phyloP scores from a whole-genome alignment of 148 eudicot genomes.

The Rhododendron williamsianum region DNA sequence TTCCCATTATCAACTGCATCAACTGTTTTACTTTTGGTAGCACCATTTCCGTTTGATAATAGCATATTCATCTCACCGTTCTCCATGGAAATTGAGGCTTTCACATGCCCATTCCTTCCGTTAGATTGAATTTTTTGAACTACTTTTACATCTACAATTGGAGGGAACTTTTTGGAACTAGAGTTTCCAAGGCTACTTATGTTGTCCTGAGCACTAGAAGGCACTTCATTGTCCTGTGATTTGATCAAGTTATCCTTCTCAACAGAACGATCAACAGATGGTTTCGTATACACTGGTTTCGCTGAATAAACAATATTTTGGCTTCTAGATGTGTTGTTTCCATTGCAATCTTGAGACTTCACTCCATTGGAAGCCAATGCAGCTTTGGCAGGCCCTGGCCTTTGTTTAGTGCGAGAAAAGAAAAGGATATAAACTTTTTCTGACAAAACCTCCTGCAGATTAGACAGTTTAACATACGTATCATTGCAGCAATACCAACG shows the following conservation, averaged over 20 bases:
- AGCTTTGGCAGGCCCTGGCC: slow-evolving; percentile 38
- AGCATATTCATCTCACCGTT: slow-evolving; percentile 29
- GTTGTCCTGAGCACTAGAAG: slow-evolving; percentile 36
- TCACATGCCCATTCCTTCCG: slow-evolving; percentile 34
- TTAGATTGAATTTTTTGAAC: slow-evolving; percentile 37
- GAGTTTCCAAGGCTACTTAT: slow-evolving; percentile 31
- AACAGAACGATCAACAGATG: slow-evolving; percentile 21
- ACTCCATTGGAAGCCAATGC: slow-evolving; percentile 43
- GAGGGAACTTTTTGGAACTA: slow-evolving; percentile 29
- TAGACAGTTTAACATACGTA: slow-evolving; percentile 61
- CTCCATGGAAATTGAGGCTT: slow-evolving; percentile 22
- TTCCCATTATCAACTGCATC: slow-evolving; percentile 19
- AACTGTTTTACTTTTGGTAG: slow-evolving; percentile 20
- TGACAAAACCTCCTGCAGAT: slow-evolving; percentile 71
- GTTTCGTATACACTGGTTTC: slow-evolving; percentile 26
- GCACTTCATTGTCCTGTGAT: slow-evolving; percentile 35
- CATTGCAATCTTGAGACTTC: slow-evolving; percentile 43
- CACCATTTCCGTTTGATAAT: slow-evolving; percentile 29
- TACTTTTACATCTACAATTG: slow-evolving; percentile 27
- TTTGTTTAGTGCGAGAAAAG: slow-evolving; percentile 75
- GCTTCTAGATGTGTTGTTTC: slow-evolving; percentile 26
- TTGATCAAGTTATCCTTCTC: slow-evolving; percentile 25
- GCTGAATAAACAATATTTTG: slow-evolving; percentile 19
- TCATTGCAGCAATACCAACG: slow-evolving; percentile 99
- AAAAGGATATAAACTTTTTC: slow-evolving; percentile 96